phyloP scores from a whole-genome alignment of 2,329 filamentous ascomycete genomes.

The Fusarium guadeloupense region DNA sequence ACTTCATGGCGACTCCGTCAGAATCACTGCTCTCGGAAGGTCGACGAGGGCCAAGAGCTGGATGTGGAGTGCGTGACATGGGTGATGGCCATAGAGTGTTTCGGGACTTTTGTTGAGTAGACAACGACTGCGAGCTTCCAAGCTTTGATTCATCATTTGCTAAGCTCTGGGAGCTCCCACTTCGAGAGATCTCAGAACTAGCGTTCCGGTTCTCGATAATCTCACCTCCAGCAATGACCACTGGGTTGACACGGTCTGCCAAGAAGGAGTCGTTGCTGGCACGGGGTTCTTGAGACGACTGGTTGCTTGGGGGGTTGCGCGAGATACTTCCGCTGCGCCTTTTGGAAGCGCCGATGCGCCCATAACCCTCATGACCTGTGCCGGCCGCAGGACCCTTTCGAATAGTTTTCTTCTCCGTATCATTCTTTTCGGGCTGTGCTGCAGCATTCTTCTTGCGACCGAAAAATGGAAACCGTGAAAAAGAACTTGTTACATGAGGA shows the following conservation, averaged over 20 bases:
- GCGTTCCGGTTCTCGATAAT: constrained; percentile 68
- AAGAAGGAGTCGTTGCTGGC: constrained; percentile 65
- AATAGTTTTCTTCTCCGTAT: constrained; percentile 47
- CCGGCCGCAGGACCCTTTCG: constrained; percentile 87
- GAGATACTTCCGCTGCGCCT: constrained; percentile 70
- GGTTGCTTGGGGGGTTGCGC: constrained; percentile 55
- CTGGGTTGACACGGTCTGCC: constrained; percentile 69
- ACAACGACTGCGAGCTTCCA: constrained; percentile 51
- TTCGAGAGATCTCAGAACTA: constrained; percentile 58
- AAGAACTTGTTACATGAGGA: constrained; percentile 63
- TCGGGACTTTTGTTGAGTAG: constrained; percentile 53
- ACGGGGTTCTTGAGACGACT: constrained; percentile 63
- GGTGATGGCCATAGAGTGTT: constrained; percentile 65
- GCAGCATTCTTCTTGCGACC: constrained; percentile 71
- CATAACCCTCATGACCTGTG: constrained; percentile 93
- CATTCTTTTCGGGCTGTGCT: constrained; percentile 62
- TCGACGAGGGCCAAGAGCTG: constrained; percentile 46
- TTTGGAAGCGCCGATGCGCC: constrained; percentile 67
- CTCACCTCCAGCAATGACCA: constrained; percentile 72
- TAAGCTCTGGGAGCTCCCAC: constrained; percentile 61
- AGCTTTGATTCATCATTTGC: constrained; percentile 51
- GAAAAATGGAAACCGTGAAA: constrained; percentile 81
- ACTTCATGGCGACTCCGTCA: constrained; percentile 57
- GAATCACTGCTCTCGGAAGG: constrained; percentile 68
- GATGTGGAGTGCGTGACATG: constrained; percentile 52